phyloP scores from a whole-genome alignment of 2,329 filamentous ascomycete genomes.

The Fusarium buharicum region DNA sequence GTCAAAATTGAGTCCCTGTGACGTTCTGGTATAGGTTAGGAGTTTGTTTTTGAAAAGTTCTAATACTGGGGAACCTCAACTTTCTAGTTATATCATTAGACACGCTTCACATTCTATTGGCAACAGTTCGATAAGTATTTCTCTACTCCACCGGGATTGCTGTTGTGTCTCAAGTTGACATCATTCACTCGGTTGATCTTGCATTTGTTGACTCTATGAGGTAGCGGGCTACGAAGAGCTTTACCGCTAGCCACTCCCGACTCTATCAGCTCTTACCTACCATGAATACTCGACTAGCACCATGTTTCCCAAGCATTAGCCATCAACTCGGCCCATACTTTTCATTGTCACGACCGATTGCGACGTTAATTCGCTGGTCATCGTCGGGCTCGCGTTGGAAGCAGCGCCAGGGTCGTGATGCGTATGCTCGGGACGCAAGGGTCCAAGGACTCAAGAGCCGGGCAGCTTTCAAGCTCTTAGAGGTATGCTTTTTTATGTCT shows the following conservation, averaged over 20 bases:
- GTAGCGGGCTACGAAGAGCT: background rate
- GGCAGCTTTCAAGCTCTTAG: constrained; percentile 91
- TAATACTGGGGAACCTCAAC: background rate
- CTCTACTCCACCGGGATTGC: too few relatives aligned
- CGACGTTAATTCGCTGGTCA: constrained; percentile 29
- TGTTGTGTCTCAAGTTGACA: too few relatives aligned
- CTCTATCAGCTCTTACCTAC: background rate
- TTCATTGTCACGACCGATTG: background rate
- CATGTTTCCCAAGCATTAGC: constrained; percentile 3
- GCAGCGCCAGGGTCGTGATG: constrained; percentile 77
- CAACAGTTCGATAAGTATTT: background rate
- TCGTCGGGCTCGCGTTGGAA: constrained; percentile 84
- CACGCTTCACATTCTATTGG: background rate
- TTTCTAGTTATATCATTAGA: background rate
- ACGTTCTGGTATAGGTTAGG: constrained; percentile 8
- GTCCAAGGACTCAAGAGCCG: constrained; percentile 86
- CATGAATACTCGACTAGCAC: constrained; percentile 14
- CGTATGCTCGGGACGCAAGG: constrained; percentile 77
- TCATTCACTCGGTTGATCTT: too few relatives aligned
- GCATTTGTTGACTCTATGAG: background rate
- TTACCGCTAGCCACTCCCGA: background rate
- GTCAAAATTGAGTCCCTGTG: too few relatives aligned
- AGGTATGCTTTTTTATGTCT: constrained; percentile 62
- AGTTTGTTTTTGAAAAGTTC: background rate
- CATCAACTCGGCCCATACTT: background rate